Evolutionary conservation across 768 basidiomycete genomes (phyloP), one percentile per base, ranked within the genome.

Genomic region (Boletus vermiculosoides): DNA sequence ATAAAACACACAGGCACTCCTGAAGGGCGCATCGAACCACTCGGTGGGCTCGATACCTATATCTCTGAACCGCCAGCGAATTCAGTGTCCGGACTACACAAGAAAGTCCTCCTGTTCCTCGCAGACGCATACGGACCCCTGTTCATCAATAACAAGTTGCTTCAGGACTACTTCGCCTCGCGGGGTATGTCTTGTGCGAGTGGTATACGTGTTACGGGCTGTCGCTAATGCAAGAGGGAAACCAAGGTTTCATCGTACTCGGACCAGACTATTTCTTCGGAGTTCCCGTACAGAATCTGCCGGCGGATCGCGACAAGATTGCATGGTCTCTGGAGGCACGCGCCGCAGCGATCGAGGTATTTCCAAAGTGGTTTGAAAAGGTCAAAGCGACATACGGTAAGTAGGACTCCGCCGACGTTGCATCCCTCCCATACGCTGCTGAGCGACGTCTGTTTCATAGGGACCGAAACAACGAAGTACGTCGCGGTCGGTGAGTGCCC

Each of bases 231-330:
- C 11, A 22, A 25, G 22, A 20, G 7, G 23, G 15, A 45, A 54
- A 16, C n/a, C 4, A 33, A 86, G 84, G 84, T 0, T 86, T 81
- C 64, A 60, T 77, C 51, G 83, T 86, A 4, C 66, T 86, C 11
- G 84, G 82, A 1, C 74, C 81, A 15, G 85, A 86, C 60, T 86
- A 84, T 64, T 84, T 86, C 70, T 76, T 84, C 44, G 83, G 84
- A 20, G 78, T 82, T 47, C 71, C 79, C 2, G 66, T 83, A 2
- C 62, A 76, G 20, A 60, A 68, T 7, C 76, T 80, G 55, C 67
- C 74, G 10, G 63, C 71, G 4, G 61, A 56, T 22, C 45, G 49
- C 15, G 75, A 83, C 57, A 71, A 72, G 45, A 25, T 51, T 3
- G 74, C 70, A 1, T 87, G 84, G 83, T 66, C 79, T 25, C 61